Percentiles rank a stretch among this genome's conserved stretches.
phyloP scores from a whole-genome alignment of 2,329 filamentous ascomycete species.

The Botrytis paeoniae region DNA sequence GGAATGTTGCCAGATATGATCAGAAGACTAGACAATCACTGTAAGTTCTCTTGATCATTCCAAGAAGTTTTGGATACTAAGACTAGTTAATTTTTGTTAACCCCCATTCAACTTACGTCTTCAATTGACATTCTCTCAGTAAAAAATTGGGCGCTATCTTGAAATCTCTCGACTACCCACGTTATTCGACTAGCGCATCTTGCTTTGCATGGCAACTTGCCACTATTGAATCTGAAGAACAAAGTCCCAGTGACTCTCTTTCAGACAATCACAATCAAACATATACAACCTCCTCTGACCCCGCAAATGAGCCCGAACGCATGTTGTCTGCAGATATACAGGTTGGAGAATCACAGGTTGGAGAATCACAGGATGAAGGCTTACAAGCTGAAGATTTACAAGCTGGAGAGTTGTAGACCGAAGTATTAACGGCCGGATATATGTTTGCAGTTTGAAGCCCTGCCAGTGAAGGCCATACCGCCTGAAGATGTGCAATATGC shows the following conservation, averaged over 20 bases:
- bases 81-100: background rate
- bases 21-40: background rate
- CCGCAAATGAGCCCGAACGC: background rate
- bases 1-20: background rate
- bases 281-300: background rate
- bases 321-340: background rate
- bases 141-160: background rate
- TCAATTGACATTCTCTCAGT: background rate
- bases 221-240: background rate
- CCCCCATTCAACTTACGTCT: background rate
- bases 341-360: background rate
- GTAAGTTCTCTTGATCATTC: background rate
- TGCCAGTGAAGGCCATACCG: too few relatives aligned
- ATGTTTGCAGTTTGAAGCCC: background rate
- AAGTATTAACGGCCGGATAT: too few relatives aligned
- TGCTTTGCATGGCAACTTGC: background rate
- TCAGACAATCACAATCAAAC: background rate
- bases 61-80: too few relatives aligned
- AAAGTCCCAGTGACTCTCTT: too few relatives aligned
- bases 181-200: fast-evolving
- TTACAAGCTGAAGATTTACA: background rate
- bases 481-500: too few relatives aligned
- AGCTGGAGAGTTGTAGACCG: background rate
- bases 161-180: too few relatives aligned
- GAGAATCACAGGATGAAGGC: too few relatives aligned